Conservation (phyloP, 2,329 filamentous ascomycete species). For the Pyrenophora graminea region DNA sequence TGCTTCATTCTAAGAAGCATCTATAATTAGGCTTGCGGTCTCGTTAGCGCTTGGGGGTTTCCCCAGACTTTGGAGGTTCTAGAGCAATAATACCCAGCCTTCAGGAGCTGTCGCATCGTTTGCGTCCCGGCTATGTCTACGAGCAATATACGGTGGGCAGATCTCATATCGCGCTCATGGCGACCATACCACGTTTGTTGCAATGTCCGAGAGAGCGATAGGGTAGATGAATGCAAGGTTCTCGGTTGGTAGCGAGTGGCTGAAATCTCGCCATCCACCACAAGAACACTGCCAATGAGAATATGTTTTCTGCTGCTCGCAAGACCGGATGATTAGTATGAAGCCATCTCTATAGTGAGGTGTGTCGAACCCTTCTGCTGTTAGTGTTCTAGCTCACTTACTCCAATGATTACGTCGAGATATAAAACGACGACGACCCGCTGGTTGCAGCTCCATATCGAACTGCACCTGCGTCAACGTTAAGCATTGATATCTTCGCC, state of each 20-base stretch:
- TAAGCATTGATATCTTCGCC: background rate
- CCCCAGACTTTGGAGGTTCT: slow-evolving; percentile 30
- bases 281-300: slow-evolving; percentile 19
- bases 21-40: slow-evolving; percentile 32
- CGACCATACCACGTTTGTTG: slow-evolving; percentile 23
- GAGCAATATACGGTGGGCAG: slow-evolving; percentile 28
- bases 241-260: slow-evolving; percentile 22
- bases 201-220: slow-evolving; percentile 15
- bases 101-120: slow-evolving; percentile 5
- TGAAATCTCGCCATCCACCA: slow-evolving; percentile 18
- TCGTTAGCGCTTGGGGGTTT: slow-evolving; percentile 10
- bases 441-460: slow-evolving; percentile 7
- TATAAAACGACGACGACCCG: slow-evolving; percentile 32
- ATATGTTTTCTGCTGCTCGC: slow-evolving; percentile 16
- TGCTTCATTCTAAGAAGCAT: slow-evolving; percentile 9
- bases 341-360: slow-evolving; percentile 8
- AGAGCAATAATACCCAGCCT: slow-evolving; percentile 27
- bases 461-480: background rate
- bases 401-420: slow-evolving; percentile 26
- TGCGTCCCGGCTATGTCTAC: slow-evolving; percentile 21
- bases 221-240: slow-evolving; percentile 15
- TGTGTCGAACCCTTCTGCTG: slow-evolving; percentile 16
- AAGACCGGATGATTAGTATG: slow-evolving; percentile 21
- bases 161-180: slow-evolving; percentile 22
- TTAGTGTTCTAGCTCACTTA: slow-evolving; percentile 27